Percentiles rank a stretch among this genome's conserved stretches.
Conservation (phyloP, 352 stramenopile species). For the Phytophthora kernoviae region DNA sequence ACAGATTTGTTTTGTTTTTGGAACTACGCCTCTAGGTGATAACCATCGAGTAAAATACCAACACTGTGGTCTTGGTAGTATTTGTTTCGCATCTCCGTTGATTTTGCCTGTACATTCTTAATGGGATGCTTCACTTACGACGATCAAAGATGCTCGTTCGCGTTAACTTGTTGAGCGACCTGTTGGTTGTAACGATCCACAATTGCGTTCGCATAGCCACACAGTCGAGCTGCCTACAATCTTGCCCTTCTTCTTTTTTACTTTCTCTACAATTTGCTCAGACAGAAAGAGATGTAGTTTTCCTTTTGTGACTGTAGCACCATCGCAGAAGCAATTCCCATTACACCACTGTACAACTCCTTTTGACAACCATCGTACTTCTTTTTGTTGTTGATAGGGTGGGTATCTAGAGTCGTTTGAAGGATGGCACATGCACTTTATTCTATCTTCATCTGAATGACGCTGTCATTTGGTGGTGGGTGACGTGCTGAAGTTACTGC, state of each 20-base stretch:
- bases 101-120: slow-evolving; percentile 16
- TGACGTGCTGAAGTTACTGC: neutral
- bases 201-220: slow-evolving; percentile 6
- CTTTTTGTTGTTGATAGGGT: neutral
- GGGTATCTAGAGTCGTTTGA: neutral
- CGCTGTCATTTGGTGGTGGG: neutral
- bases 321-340: neutral
- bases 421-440: neutral
- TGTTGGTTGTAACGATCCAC: slow-evolving; percentile 11
- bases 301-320: neutral
- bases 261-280: slow-evolving; percentile 7
- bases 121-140: slow-evolving; percentile 8
- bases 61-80: slow-evolving; percentile 8
- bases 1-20: slow-evolving; percentile 15
- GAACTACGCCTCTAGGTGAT: slow-evolving; percentile 6
- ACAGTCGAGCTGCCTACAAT: slow-evolving; percentile 5
- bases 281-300: neutral
- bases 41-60: slow-evolving; percentile 9
- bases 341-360: neutral
- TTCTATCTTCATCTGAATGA: neutral
- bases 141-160: slow-evolving; percentile 5
- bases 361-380: slow-evolving; percentile 1
- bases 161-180: slow-evolving; percentile 4
- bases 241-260: slow-evolving; percentile 13
- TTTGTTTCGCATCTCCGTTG: slow-evolving; percentile 8